Base-by-base conservation (phyloP, 148 eudicot species). In the Spergularia bocconei region DNA sequence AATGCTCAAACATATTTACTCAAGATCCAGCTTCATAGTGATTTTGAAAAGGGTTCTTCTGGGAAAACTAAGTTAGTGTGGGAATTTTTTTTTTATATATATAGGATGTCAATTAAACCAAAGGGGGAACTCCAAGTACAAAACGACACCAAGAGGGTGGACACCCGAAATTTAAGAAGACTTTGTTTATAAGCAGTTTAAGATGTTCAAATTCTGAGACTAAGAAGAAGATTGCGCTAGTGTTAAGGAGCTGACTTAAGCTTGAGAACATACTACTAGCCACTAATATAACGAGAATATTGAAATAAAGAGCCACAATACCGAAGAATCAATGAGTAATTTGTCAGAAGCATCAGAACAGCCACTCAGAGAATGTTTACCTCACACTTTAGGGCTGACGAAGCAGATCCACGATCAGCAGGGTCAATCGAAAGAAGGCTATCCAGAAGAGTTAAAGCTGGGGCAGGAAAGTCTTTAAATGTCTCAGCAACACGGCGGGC, bases 351-450 rank as follows among this genome's bases (percentile, higher is more conserved):
- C 6, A 48, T 50, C 38, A 68, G 13, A 68, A 68, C 71, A 50
- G 71, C 39, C 57, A 68, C 36, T 41, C 29, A 12, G 20, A 53
- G 11, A 29, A 25, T 69, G 15, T 21, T 52, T 25, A 93, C 98
- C 93, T 93, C 97, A 76, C 85, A 87, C 77, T 86, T 85, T 33
- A 93, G 68, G 65, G 97, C 98, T 79, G 85, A 87, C 80, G 89
- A 85, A 56, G 99, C 94, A 78, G 96, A 83, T 76, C 93, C 91
- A 73, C 99, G 98, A 78, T 89, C 89, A 63, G 89, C 89, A 65
- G 99, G 99, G 77, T 95, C 99, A 73, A 95, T 65, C 19, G 99
- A 87, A 74, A 96, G 95, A 52, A 96, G 86, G 68, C 70, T 82
- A 84, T 96, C 98, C 80, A 92, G 82, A 62, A 96, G 91, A 66